Evolutionary conservation across 2,329 filamentous ascomycete species (phyloP), one percentile per base, ranked within the genome.

Genomic region (Ophiostoma angusticollis): DNA sequence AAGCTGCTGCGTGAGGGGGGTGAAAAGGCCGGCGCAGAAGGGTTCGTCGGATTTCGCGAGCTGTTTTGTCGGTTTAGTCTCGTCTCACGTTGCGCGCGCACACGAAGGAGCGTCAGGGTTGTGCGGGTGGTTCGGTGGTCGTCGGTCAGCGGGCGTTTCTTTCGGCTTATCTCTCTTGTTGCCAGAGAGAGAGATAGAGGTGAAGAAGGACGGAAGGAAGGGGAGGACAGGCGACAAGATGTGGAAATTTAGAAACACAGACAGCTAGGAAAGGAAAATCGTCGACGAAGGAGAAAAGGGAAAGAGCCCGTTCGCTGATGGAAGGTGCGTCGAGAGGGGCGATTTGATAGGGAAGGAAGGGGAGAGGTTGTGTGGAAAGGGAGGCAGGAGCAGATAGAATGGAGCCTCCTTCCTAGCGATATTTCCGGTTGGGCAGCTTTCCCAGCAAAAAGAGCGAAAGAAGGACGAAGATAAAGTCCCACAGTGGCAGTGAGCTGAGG

Each of bases 401-500:
- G 46, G 46, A 35, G 35, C 42, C 35, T 9, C 16, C 28, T 23
- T 35, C 37, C 38, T 46, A 45, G 46, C 46, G 44, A 46, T 42
- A 39, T 46, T 45, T 46, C 40, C 42, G 31, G 45, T 47, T 43
- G 45, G 41, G 45, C 40, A 44, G 44, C 37, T 34, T 36, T 40
- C 36, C 31, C 33, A 16, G 28, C 31, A 31, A 21, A n/a, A 39
- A 23, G 8, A 30, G 38, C 38, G n/a, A 35, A 40, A 40, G 24
- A 27, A 27, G 31, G 19, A 21, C 14, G n/a, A n/a, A n/a, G n/a
- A 24, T 24, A 6, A 24, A 24, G 23, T 6, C 23, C 23, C 7
- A 24, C 9, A 29, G 9, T 12, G 27, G n/a, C n/a, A n/a, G n/a
- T n/a, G 31, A 32, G 17, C 25, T 27, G 25, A n/a, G 25, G 12